Conservation (phyloP, 2,329 filamentous ascomycete species). For the Claviceps sp. region DNA sequence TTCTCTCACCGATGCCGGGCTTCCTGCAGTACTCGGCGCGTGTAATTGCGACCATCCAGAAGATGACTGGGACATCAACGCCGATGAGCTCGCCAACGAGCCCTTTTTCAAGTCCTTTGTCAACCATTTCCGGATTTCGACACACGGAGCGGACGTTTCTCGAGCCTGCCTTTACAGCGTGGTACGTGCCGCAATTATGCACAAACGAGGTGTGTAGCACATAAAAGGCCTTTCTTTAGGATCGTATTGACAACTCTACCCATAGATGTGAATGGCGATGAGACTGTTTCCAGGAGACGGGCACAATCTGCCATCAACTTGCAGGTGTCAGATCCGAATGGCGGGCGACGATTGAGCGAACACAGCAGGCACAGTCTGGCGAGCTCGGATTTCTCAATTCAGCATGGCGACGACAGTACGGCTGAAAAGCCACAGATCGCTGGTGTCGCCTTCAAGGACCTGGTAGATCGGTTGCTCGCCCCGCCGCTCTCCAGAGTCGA, state of each 20-base stretch:
- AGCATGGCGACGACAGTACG: slow-evolving; percentile 50
- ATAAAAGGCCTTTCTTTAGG: background rate
- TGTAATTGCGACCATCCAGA: slow-evolving; percentile 79
- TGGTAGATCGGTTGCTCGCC: slow-evolving; percentile 77
- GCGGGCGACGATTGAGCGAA: slow-evolving; percentile 41
- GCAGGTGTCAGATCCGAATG: slow-evolving; percentile 38
- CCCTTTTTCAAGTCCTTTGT: slow-evolving; percentile 55
- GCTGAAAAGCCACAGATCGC: slow-evolving; percentile 34
- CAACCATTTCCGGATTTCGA: slow-evolving; percentile 60
- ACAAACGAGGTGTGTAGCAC: slow-evolving; percentile 48
- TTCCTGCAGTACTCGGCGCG: slow-evolving; percentile 72
- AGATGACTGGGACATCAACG: slow-evolving; percentile 56
- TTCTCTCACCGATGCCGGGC: slow-evolving; percentile 54
- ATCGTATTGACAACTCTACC: background rate
- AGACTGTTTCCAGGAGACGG: slow-evolving; percentile 36
- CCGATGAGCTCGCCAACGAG: slow-evolving; percentile 47
- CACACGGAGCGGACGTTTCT: slow-evolving; percentile 55
- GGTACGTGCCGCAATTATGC: slow-evolving; percentile 54
- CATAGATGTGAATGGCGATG: slow-evolving; percentile 26
- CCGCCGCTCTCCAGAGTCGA: slow-evolving; percentile 78
- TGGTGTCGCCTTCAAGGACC: slow-evolving; percentile 50
- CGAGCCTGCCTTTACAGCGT: slow-evolving; percentile 66
- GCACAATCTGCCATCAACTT: slow-evolving; percentile 50
- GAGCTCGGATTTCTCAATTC: slow-evolving; percentile 56
- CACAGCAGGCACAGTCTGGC: slow-evolving; percentile 56